These are phyloP conservation scores for Entamoeba nuttalli DNA, from an alignment of 208 protist species.

Conservation along the genomic window DNA sequence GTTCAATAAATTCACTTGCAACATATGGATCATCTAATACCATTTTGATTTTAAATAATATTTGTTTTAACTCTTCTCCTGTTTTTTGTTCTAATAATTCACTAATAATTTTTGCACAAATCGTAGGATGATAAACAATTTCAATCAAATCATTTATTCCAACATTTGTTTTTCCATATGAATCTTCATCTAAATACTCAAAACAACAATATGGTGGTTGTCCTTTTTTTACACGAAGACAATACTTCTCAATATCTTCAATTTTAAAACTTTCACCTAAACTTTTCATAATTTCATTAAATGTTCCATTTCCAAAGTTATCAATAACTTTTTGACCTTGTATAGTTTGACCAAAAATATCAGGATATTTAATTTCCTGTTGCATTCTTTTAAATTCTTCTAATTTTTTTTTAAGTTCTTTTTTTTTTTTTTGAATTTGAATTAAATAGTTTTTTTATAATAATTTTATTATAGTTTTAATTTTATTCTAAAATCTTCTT, in stretches of 20 bases:
- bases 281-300: background rate
- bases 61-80: background rate
- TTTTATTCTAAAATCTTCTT: too few relatives aligned
- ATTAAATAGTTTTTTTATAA: too few relatives aligned
- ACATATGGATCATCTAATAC: background rate
- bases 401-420: too few relatives aligned
- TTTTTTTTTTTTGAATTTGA: too few relatives aligned
- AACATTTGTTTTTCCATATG: background rate
- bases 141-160: background rate
- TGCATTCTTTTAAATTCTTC: background rate
- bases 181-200: background rate
- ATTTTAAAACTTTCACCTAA: background rate
- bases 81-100: background rate
- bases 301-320: background rate
- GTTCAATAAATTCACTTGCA: background rate
- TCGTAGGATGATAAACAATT: background rate
- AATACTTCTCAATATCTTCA: background rate
- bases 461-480: too few relatives aligned
- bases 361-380: background rate
- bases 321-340: background rate
- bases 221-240: background rate
- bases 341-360: background rate
- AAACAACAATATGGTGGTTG: background rate
- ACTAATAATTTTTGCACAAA: background rate
- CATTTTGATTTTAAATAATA: background rate